Evolutionary conservation across 805 yeast genomes (phyloP), one percentile per base, ranked within the genome.

Genomic region (Hanseniaspora hatyaiensis): DNA sequence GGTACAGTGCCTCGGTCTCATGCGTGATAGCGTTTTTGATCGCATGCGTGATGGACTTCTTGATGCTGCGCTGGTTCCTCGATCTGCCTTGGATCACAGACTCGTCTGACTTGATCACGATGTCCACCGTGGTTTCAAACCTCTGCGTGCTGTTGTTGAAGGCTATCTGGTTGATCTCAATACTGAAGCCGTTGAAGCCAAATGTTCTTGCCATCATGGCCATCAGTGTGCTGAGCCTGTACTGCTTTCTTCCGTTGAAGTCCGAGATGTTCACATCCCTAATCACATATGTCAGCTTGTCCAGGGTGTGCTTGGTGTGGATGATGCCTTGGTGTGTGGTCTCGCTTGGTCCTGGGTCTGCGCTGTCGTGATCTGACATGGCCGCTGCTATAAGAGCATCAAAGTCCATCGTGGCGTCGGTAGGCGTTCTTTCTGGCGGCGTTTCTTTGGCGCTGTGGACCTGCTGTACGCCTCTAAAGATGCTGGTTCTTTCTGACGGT

Each of bases 101-200:
- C 3, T 18, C 26, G 13, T 39, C 50, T 2, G 31, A 13, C 29
- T 18, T 28, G 24, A 40, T 33, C 12, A 28, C 29, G 2, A 34
- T n/a, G 4, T 38, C 36, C 2, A 39, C 40, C 6, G 34, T 46
- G 36, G 45, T 32, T 40, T 50, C n/a, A 41, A 44, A 26, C 43
- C 53, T 8, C 13, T 40, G 31, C 11, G 38, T n/a, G 3, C 18
- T 23, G 19, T 41, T 22, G 13, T 52, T 13, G 20, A 34, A 13
- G 47, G 45, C 28, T 46, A 24, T 20, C 34, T 50, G n/a, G 38
- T 41, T 38, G 26, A 47, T 44, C 32, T 47, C 46, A 31, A 39
- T 53, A 48, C 41, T 59, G 59, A 12, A 77, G 8, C 82, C 81
- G 51, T 73, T 66, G 55, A 63, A 72, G 0, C 80, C 81, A 59